Conservation (phyloP, 768 basidiomycete genomes). For the Lentinula raphanica region DNA sequence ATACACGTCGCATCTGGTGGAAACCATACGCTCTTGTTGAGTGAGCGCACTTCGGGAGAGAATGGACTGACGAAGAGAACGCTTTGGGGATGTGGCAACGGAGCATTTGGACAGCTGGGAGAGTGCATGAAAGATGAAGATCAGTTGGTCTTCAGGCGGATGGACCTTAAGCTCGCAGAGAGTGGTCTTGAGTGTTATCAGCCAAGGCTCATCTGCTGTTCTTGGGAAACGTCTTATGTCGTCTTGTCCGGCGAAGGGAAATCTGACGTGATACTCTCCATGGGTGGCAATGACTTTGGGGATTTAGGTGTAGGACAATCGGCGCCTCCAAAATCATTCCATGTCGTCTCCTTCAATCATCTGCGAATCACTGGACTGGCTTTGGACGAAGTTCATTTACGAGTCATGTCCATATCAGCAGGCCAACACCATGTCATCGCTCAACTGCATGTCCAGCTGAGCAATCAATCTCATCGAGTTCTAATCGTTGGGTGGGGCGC, state of each 20-base stretch:
- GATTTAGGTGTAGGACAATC: constrained; percentile 58
- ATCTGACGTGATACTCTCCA: constrained; percentile 59
- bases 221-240: constrained; percentile 84
- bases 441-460: constrained; percentile 27
- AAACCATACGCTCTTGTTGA: constrained; percentile 72
- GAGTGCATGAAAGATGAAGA: constrained; percentile 15
- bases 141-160: constrained; percentile 38
- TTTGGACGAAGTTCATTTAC: constrained; percentile 18
- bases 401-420: constrained; percentile 44
- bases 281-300: constrained; percentile 85
- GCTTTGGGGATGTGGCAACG: constrained; percentile 77
- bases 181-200: constrained; percentile 36
- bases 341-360: constrained; percentile 40
- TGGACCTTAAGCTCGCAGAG: constrained; percentile 35
- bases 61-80: constrained; percentile 21
- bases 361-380: constrained; percentile 22
- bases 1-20: constrained; percentile 62
- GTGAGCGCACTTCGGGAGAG: constrained; percentile 20
- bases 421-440: constrained; percentile 73
- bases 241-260: constrained; percentile 42
- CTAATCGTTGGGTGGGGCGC: constrained; percentile 76
- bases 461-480: constrained; percentile 14
- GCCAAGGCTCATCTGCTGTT: constrained; percentile 49
- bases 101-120: constrained; percentile 69
- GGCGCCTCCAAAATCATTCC: constrained; percentile 19